Percentiles rank a stretch among this genome's conserved stretches.
These are phyloP conservation scores for Incumbomyces lentus DNA, from an alignment of 2,329 filamentous ascomycete species.

Conservation along the genomic window DNA sequence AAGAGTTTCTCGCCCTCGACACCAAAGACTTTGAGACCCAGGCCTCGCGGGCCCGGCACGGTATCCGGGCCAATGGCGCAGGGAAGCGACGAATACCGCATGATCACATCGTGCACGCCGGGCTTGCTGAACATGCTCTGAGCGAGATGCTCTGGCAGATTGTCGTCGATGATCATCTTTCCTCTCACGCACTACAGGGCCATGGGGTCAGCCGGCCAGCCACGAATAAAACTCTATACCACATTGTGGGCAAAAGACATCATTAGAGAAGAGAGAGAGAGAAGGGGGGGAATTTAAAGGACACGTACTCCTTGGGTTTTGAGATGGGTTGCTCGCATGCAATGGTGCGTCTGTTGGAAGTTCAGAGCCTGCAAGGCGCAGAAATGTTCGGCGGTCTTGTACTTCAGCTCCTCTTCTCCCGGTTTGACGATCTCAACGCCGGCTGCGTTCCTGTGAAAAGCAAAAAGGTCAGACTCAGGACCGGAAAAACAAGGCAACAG, in stretches of 20 bases:
- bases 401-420: background rate
- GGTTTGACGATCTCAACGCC: background rate
- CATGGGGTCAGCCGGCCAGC: no score
- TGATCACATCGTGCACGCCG: background rate
- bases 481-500: no score
- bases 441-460: background rate
- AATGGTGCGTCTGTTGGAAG: background rate
- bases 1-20: constrained; percentile 35
- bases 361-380: background rate
- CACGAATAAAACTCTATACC: no score
- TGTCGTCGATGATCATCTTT: constrained; percentile 32
- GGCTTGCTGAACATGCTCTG: constrained; percentile 22
- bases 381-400: background rate
- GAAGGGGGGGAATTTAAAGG: no score
- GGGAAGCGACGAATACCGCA: constrained; percentile 1
- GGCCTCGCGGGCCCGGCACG: constrained; percentile 36
- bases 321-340: constrained; percentile 29
- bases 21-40: constrained; percentile 42
- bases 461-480: no score
- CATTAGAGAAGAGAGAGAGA: no score
- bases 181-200: constrained; percentile 34
- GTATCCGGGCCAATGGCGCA: constrained; percentile 23
- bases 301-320: constrained; percentile 35
- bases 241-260: no score
- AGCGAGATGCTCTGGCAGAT: constrained; percentile 35